Base-by-base conservation (phyloP, 495 filamentous ascomycete species). In the Podospora fimiseda region DNA sequence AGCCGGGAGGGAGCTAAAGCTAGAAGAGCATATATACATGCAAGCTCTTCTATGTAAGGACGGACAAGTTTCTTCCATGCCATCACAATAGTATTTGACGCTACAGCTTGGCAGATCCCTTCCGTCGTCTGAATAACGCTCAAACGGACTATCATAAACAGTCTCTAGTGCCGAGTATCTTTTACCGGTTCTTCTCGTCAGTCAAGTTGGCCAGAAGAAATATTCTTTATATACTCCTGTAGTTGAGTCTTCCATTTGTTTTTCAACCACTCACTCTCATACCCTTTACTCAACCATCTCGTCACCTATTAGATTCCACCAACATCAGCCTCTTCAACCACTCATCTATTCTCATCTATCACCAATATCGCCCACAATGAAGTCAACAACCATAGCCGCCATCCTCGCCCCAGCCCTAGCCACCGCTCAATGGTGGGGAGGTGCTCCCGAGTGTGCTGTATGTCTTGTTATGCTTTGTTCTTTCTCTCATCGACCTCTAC, bases 401-500 rank as follows among this genome's bases (percentile, higher is more conserved):
- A 3, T 62, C 46, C 50, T 64, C 36, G 51, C 47, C 23, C 50
- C 52, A 9, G 61, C 50, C 14, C 43, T 38, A 11, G 59, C 24
- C 53, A 53, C 63, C 38, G 57, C 54, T 36, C 58, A 60, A 24
- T 76, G 73, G 73, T 73, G 67, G 59, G 60, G 43, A 42, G 71
- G 67, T 13, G 71, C 70, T 13, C 73, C 73, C 0, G 64, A 67
- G 21, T 76, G 73, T 49, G 72, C 71, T 58, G 72, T 75, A 50
- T 56, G 72, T 71, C 22, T 15, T n/a, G n/a, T n/a, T n/a, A n/a
- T 19, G 43, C 43, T 37, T 14, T 8, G 33, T 8, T 8, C 33
- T 37, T 8, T 14, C n/a, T 37, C 33, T 37, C 33, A 8, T 37
- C 33, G n/a, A n/a, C n/a, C n/a, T n/a, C 33, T 37, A 8, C 33